Conservation (phyloP, 768 basidiomycete species). For the Serendipita sp. region DNA sequence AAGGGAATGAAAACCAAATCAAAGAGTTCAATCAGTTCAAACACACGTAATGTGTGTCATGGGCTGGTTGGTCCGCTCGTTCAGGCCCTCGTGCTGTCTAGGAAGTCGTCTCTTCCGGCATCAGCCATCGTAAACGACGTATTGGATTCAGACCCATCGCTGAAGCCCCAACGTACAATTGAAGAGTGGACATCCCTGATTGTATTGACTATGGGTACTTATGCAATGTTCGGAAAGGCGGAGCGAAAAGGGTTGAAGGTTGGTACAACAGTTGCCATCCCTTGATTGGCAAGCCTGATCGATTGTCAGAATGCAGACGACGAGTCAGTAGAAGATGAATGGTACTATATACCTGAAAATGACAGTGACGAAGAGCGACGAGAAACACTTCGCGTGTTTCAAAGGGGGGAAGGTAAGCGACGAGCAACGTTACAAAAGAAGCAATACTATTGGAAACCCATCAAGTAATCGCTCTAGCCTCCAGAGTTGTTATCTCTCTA, state of each 20-base stretch:
- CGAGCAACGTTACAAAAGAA: neutral
- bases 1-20: neutral
- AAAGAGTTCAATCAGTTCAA: neutral
- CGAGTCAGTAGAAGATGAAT: neutral
- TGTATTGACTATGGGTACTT: neutral
- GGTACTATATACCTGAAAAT: neutral
- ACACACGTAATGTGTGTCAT: neutral
- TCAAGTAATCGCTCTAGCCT: neutral
- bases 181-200: neutral
- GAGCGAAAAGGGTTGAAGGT: slow-evolving; percentile 1
- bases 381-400: neutral
- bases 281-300: neutral
- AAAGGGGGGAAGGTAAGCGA: neutral
- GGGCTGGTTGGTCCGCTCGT: neutral
- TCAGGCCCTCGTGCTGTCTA: neutral
- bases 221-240: neutral
- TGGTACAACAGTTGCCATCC: neutral
- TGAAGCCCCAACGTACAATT: neutral
- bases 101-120: neutral
- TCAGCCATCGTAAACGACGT: neutral
- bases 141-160: neutral
- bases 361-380: neutral
- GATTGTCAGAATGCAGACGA: neutral
- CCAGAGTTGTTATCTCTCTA: neutral
- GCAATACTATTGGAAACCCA: slow-evolving; percentile 6